Evolutionary conservation across 2,329 filamentous ascomycete species (phyloP), one percentile per base, ranked within the genome.

Genomic region (Aspergillus sp.): DNA sequence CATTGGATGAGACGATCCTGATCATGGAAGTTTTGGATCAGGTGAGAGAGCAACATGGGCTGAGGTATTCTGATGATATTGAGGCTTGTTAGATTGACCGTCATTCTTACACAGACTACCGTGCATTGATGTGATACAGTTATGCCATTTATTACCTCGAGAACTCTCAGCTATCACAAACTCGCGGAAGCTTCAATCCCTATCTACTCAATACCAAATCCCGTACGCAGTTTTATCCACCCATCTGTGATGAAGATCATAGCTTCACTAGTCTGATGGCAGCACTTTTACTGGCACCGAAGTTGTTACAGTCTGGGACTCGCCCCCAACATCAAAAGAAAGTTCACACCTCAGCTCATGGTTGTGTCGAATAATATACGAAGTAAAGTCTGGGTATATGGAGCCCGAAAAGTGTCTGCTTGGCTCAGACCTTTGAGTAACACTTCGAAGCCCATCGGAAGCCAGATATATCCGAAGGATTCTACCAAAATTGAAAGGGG

Each of bases 1-100:
- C 86, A 18, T 82, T 85, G 78, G 80, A 82, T 26, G 91, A 95
- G 81, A 91, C 87, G 69, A 78, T 92, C 36, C 81, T 85, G 57
- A 89, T 94, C 64, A 93, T 94, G 90, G 86, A 90, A 69, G 78
- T 81, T 1, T 86, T 87, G 85, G 86, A 88, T 75, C 80, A 85
- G 73, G 82, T 85, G n/a, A 77, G 85, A 68, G 81, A 74, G 70
- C 83, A 86, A 73, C 80, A 80, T 36, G 81, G 79, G 1, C 70
- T 88, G 64, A 76, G 66, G 54, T 88, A 85, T 69, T 84, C 85
- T 0, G 80, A 84, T 54, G 79, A 61, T 4, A 12, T 61, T 22
- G 55, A 63, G 49, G n/a, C 57, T 5, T 36, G 7, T 36, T 36
- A 36, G 32, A 36, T 7, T 2, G 6, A 29, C 6, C 6, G 26